A percentile compares a stretch with the other conserved stretches of the same genome.
Evolutionary conservation across 331 rosid species (phyloP).

Genomic region (Malus hybrid): DNA sequence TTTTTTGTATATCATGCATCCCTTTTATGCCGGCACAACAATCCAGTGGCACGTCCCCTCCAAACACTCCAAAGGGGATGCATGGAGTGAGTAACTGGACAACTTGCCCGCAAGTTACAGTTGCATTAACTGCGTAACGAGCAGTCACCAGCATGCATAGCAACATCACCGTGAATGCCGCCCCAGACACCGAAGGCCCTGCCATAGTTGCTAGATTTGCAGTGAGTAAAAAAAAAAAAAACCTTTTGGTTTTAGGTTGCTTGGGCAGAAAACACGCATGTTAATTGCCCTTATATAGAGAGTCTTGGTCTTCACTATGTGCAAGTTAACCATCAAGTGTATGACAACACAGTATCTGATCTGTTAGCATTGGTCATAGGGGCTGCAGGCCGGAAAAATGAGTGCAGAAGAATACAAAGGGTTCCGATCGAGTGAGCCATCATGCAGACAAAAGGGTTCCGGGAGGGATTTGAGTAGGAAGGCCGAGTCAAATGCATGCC

Average conservation of each 20-base stretch:
- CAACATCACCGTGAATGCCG: slow-evolving; percentile 13
- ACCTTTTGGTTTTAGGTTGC: not conserved
- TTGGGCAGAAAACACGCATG: not conserved
- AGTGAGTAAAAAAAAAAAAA: no score
- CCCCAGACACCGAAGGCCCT: not conserved
- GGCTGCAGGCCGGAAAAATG: not conserved
- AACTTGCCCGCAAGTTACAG: slow-evolving; percentile 39
- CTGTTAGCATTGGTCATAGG: not conserved
- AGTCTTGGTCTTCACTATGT: not conserved
- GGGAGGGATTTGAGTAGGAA: not conserved
- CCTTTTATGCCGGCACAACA: no score
- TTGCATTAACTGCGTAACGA: not conserved
- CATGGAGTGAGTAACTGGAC: slow-evolving; percentile 45
- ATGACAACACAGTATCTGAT: not conserved
- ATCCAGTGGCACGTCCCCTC: slow-evolving; percentile 29
- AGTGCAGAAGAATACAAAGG: not conserved
- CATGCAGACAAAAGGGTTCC: not conserved
- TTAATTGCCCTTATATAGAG: not conserved
- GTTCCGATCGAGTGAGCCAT: not conserved
- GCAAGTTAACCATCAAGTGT: not conserved
- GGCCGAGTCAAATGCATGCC: not conserved
- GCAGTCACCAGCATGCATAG: slow-evolving; percentile 25
- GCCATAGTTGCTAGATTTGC: not conserved
- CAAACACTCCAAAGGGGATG: slow-evolving; percentile 41
- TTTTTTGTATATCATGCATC: no score